These are phyloP conservation scores for Backusella mclennaniae DNA, from an alignment of 192 early-diverging fungal genomes.

Conservation along the genomic window DNA sequence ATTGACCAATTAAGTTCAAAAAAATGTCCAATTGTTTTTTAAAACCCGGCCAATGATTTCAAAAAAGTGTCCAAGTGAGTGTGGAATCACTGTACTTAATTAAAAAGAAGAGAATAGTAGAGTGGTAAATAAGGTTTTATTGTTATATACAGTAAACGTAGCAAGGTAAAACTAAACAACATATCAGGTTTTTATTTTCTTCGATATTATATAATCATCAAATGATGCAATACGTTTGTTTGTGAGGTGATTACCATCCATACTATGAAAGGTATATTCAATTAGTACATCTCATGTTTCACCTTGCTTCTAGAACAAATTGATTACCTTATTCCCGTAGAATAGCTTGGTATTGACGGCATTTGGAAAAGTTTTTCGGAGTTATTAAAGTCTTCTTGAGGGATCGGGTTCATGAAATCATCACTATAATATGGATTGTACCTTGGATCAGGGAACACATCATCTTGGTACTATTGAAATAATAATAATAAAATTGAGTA, in stretches of 20 bases:
- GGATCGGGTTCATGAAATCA: slow-evolving; percentile 10
- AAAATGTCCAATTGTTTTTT: no score
- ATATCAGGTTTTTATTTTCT: slow-evolving; percentile 4
- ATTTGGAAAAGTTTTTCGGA: neutral
- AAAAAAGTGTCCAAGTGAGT: no score
- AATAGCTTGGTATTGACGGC: neutral
- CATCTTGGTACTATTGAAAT: neutral
- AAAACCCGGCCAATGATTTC: no score
- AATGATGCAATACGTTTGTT: neutral
- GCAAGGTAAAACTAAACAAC: neutral
- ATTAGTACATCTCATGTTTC: neutral
- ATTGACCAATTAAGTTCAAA: no score
- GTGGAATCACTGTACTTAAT: no score
- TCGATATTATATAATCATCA: neutral
- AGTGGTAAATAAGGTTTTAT: neutral
- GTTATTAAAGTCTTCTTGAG: neutral
- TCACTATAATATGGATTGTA: neutral
- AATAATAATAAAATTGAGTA: neutral
- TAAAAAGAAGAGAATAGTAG: neutral
- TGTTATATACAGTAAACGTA: neutral
- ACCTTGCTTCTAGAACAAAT: neutral
- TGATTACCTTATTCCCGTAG: neutral
- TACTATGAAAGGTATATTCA: neutral
- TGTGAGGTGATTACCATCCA: neutral
- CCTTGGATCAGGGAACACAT: neutral